Percentiles rank a stretch among this genome's conserved stretches.
These are phyloP conservation scores for Proteromonas lacertae DNA, from an alignment of 352 stramenopile species.

Conservation along the genomic window DNA sequence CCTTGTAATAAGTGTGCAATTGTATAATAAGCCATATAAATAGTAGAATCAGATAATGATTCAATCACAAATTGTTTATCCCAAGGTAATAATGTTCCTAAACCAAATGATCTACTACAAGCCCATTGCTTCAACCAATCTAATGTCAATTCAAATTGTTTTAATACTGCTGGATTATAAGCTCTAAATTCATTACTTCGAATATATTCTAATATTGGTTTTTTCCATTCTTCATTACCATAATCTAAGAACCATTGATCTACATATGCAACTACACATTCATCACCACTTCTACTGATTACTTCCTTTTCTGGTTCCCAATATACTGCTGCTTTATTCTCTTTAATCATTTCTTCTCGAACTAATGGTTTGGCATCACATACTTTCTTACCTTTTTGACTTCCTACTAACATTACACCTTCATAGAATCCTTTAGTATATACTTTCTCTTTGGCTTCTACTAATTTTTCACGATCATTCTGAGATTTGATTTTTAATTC, in stretches of 20 bases:
- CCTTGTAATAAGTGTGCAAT: conserved; percentile 86
- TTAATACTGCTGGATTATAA: conserved; percentile 43
- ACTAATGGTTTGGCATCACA: conserved; percentile 85
- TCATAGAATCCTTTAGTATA: conserved; percentile 99
- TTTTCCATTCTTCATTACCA: conserved; percentile 84
- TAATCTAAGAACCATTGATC: conserved; percentile 99
- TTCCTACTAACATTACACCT: conserved; percentile 76
- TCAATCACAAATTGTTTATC: conserved; percentile 94
- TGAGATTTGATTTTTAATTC: conserved; percentile 88
- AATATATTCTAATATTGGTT: conserved; percentile 53
- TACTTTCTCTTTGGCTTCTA: conserved; percentile 78
- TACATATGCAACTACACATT: conserved; percentile 91
- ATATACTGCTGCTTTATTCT: conserved; percentile 69
- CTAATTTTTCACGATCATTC: conserved; percentile 95
- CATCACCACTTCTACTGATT: conserved; percentile 77
- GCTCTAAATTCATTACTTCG: conserved; percentile 51
- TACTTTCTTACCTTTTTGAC: conserved; percentile 64
- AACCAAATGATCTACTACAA: conserved; percentile 70
- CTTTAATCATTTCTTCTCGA: conserved; percentile 73
- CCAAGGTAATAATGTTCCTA: conserved; percentile 85
- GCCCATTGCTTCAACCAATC: conserved; percentile 98
- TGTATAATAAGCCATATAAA: conserved; percentile 99
- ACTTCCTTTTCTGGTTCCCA: conserved; percentile 91
- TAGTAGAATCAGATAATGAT: conserved; percentile 92
- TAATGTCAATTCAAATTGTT: conserved; percentile 81